phyloP scores from a whole-genome alignment of 768 basidiomycete species.

The Porphyrellus cyaneotinctus region DNA sequence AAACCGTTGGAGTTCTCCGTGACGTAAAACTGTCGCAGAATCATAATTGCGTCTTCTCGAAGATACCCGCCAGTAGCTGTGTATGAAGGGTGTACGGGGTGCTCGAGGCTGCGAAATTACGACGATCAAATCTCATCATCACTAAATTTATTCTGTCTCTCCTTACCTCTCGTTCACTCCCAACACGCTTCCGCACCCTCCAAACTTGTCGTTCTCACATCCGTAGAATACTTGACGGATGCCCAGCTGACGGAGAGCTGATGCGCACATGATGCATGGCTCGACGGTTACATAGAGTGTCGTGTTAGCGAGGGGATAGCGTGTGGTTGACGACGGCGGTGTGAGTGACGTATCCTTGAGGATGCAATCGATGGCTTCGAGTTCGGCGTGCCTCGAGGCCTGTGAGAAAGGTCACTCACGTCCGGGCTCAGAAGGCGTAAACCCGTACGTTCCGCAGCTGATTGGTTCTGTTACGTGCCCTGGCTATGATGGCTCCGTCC shows the following conservation, averaged over 20 bases:
- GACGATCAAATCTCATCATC: neutral
- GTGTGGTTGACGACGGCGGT: constrained; percentile 32
- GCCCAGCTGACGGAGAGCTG: constrained; percentile 89
- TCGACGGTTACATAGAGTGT: constrained; percentile 97
- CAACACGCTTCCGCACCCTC: constrained; percentile 93
- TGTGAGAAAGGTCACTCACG: constrained; percentile 28
- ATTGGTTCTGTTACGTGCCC: constrained; percentile 91
- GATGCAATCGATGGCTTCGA: constrained; percentile 92
- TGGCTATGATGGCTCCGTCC: constrained; percentile 70
- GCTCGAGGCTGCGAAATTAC: constrained; percentile 47
- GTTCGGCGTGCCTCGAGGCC: constrained; percentile 96
- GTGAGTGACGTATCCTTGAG: constrained; percentile 60
- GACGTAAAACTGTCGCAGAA: constrained; percentile 83
- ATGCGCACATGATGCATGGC: constrained; percentile 99
- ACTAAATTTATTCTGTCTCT: neutral
- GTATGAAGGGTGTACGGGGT: constrained; percentile 75
- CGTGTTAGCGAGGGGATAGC: constrained; percentile 70
- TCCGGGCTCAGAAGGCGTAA: neutral
- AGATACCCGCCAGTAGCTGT: constrained; percentile 69
- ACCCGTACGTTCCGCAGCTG: constrained; percentile 79
- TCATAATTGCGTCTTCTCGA: constrained; percentile 83
- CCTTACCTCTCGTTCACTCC: constrained; percentile 76
- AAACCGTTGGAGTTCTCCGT: constrained; percentile 90
- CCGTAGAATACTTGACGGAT: constrained; percentile 90
- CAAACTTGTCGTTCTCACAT: constrained; percentile 93